Conservation (phyloP, 208 protist genomes). For the Wallacemonas sp. region DNA sequence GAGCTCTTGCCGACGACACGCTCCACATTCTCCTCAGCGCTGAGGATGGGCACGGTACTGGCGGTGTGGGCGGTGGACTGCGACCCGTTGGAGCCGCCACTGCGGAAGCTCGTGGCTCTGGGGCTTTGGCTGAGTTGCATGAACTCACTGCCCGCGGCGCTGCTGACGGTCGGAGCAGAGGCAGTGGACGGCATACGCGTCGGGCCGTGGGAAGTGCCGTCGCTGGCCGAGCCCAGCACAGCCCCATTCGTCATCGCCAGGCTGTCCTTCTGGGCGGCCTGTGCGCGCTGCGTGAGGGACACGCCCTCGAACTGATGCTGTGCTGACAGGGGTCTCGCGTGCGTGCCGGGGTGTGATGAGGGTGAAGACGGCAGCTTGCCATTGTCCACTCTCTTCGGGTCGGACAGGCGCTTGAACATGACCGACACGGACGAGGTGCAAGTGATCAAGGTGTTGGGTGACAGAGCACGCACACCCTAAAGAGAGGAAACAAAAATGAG, state of each 20-base stretch:
- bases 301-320: no score
- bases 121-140: not conserved
- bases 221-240: no score
- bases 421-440: no score
- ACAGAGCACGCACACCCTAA: not conserved
- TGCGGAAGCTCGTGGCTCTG: not conserved
- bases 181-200: no score
- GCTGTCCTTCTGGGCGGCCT: no score
- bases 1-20: not conserved
- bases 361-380: not conserved
- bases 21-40: not conserved
- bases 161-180: no score
- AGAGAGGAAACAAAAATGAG: slow-evolving; percentile 11
- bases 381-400: not conserved
- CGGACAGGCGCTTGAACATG: slow-evolving; percentile 3
- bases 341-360: no score
- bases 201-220: no score
- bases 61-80: not conserved
- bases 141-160: not conserved
- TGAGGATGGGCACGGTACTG: not conserved
- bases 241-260: no score
- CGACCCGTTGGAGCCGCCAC: not conserved
- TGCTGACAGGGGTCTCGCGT: no score
- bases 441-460: no score
- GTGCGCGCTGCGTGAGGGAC: no score